Evolutionary conservation across 73 alveolate genomes (phyloP), one percentile per base, ranked within the genome.

Genomic region (Effrenium voratum): DNA sequence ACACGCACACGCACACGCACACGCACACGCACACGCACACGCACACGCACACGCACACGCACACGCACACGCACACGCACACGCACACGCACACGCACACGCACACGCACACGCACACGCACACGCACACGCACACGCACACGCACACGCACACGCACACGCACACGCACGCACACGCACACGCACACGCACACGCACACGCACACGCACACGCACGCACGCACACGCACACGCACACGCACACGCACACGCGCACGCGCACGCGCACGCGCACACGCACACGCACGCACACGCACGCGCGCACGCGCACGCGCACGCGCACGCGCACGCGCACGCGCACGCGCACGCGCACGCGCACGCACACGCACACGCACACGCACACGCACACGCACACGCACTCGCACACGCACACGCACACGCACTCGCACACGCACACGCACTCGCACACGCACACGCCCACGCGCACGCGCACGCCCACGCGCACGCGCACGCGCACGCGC

Each of bases 1-100:
- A 55, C 70, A 55, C 70, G 24, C 70, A 55, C 70, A 55, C 70
- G 24, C 70, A 55, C 70, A 55, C 70, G 24, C 70, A 55, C 70
- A 55, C 70, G 70, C 70, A 55, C 70, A 55, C 70, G 70, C 70
- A 55, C 70, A 55, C 70, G 70, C 70, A 55, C 70, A 55, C 70
- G 70, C 70, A 55, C 70, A 55, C 70, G 70, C 70, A 55, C 70
- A 55, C 70, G 70, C 70, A 55, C 70, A 55, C 70, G 70, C 70
- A 55, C 70, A 55, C 70, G 70, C 70, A 55, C 70, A 55, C 70
- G 70, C 70, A 55, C 70, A 55, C 70, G 70, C 70, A 55, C 70
- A 55, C 70, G 70, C 70, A 55, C 70, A 55, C 70, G 70, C 70
- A 55, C 70, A 55, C 70, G 70, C 70, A 55, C 70, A 55, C 70